Evolutionary conservation across 257 asterid species (phyloP).

Genomic region (Fraxinus excelsior): DNA sequence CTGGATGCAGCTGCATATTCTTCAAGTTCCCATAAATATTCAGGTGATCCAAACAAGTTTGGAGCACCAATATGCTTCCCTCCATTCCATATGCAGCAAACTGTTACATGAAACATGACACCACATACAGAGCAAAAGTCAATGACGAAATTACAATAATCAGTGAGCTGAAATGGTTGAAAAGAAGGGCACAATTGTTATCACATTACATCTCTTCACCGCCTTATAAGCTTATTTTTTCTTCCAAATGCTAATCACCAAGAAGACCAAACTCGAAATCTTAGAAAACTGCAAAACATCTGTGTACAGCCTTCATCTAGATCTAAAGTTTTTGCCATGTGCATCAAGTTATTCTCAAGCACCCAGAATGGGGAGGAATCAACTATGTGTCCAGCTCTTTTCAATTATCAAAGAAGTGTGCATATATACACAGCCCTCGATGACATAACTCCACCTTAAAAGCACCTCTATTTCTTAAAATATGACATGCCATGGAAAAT

Average conservation of each 20-base stretch:
- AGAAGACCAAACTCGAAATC: not conserved
- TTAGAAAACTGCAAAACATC: not conserved
- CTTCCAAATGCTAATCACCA: not conserved
- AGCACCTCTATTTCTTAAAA: not conserved
- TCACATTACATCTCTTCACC: not conserved
- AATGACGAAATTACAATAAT: not conserved
- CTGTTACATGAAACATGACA: slow-evolving; percentile 46
- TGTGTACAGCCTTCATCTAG: not conserved
- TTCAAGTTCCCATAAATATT: slow-evolving; percentile 59
- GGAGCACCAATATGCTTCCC: slow-evolving; percentile 78
- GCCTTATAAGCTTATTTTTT: not conserved
- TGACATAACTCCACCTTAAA: not conserved
- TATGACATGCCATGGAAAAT: not conserved
- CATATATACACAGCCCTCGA: not conserved
- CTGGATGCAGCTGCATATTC: slow-evolving; percentile 58
- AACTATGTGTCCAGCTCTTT: not conserved
- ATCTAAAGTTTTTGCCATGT: not conserved
- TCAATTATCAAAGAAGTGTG: not conserved
- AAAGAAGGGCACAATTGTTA: not conserved
- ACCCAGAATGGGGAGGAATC: not conserved
- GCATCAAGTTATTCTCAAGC: not conserved
- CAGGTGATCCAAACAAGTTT: slow-evolving; percentile 67
- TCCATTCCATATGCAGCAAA: slow-evolving; percentile 65
- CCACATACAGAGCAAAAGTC: not conserved
- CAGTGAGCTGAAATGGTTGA: not conserved